Percentiles rank a stretch among this genome's conserved stretches.
phyloP scores from a whole-genome alignment of 148 eudicot genomes.

The Salicornia ramosissima region DNA sequence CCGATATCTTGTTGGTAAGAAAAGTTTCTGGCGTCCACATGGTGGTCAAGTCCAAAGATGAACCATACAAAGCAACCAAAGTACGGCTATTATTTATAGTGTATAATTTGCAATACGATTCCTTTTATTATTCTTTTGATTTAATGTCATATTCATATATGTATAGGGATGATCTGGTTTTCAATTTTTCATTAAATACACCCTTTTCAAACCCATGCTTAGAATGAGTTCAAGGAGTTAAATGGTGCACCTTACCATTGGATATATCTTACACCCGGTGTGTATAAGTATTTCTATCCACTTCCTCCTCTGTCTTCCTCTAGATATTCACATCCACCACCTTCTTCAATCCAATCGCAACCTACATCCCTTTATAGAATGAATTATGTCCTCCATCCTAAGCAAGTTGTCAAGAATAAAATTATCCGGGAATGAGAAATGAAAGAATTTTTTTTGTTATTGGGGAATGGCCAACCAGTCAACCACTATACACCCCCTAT shows the following conservation, averaged over 20 bases:
- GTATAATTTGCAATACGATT: not conserved
- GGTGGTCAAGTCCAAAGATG: constrained; percentile 33
- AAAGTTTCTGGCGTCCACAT: constrained; percentile 80
- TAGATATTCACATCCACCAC: not conserved
- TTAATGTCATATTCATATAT: not conserved
- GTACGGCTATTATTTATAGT: not conserved
- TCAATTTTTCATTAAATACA: not conserved
- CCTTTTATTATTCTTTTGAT: constrained; percentile 19
- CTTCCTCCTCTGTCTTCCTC: not conserved
- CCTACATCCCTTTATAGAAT: not conserved
- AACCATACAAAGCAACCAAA: not conserved
- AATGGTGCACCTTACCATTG: no score
- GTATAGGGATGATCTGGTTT: constrained; percentile 19
- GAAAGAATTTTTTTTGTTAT: not conserved
- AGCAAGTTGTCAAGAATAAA: not conserved
- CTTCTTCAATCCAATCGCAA: not conserved
- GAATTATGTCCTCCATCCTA: not conserved
- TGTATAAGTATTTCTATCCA: not conserved
- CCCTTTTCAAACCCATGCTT: not conserved
- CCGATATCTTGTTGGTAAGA: constrained; percentile 65
- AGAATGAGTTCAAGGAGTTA: no score
- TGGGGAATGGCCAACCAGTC: not conserved
- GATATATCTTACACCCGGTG: no score
- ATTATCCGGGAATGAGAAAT: not conserved
- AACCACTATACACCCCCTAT: no score